Base-by-base conservation (phyloP, 139 green algal genomes). In the Gonium pectorale region DNA sequence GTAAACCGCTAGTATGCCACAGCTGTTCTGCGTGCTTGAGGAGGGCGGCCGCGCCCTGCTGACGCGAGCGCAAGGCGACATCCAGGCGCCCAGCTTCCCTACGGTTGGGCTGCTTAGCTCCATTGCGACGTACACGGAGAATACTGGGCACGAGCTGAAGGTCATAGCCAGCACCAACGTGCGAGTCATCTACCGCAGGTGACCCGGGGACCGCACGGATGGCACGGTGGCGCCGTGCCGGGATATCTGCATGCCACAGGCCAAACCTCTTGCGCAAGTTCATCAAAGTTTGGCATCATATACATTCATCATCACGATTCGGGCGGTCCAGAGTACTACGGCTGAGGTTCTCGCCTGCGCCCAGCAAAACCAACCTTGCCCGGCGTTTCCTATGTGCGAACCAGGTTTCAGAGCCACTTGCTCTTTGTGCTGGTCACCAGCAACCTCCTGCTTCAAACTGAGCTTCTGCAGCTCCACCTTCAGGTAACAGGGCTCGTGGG, bases 381-480 rank as follows among this genome's bases (percentile, higher is more conserved):
- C n/a, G n/a, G n/a, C n/a, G n/a, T n/a, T n/a, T n/a, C n/a, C n/a
- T n/a, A n/a, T n/a, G n/a, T n/a, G n/a, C n/a, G n/a, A n/a, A n/a
- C n/a, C 69, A 88, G 83, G 40, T 88, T 88, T 41, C 31, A 72
- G 0, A 87, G 85, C 69, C 82, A 90, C 40, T 29, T 91, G 41
- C 52, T 91, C n/a, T 88, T 91, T 24, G 78, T 91, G 46, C 38
- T 91, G 4, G 82, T 81, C 51, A 91, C 87, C 11, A 91, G 83
- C 82, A 91, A 88, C 70, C 63, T 91, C 1, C 77, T 91, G 15
- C 44, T 86, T 1, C 87, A 88, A 2, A 70, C 87, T 40, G 43
- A 88, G 29, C 63, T 83, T 0, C 60, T 91, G 40, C 82, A 88
- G 51, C 54, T 52, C 0, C 78, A 86, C 38, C 78, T 91, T 1